A percentile compares a stretch with the other conserved stretches of the same genome.
phyloP scores from a whole-genome alignment of 768 basidiomycete genomes.

The Paxillus rubicundulus region DNA sequence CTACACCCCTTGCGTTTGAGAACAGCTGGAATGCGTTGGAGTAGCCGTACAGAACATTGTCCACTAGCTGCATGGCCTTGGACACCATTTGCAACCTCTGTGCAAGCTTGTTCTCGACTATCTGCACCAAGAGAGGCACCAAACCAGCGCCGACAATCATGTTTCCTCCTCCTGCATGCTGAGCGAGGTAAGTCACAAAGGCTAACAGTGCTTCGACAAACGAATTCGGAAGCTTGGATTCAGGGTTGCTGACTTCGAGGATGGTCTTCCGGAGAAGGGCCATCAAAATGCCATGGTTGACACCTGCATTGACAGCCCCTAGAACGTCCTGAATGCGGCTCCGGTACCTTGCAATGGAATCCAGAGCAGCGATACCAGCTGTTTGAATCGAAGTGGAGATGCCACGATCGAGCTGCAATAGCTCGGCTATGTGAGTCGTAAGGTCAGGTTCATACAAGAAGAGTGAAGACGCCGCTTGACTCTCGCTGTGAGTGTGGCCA shows the following conservation, averaged over 20 bases:
- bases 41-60: conserved; percentile 89
- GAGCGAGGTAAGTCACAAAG: conserved; percentile 85
- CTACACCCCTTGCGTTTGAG: conserved; percentile 79
- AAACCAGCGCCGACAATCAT: conserved; percentile 96
- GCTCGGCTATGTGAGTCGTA: conserved; percentile 82
- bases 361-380: conserved; percentile 84
- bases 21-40: conserved; percentile 86
- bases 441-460: conserved; percentile 96
- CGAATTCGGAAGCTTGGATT: conserved; percentile 65
- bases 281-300: conserved; percentile 95
- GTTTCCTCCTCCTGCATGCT: conserved; percentile 80
- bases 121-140: conserved; percentile 83
- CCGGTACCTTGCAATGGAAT: conserved; percentile 85
- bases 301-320: conserved; percentile 88
- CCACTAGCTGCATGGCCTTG: conserved; percentile 89
- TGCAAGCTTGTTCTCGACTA: conserved; percentile 75
- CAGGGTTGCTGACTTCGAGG: conserved; percentile 61
- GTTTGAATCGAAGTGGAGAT: conserved; percentile 75
- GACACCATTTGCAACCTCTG: conserved; percentile 74
- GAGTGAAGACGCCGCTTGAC: conserved; percentile 71
- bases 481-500: conserved; percentile 81
- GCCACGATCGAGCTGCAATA: conserved; percentile 76
- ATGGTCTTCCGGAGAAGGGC: conserved; percentile 82
- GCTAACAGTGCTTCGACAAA: conserved; percentile 83
- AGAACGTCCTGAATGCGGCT: conserved; percentile 82